A percentile compares a stretch with the other conserved stretches of the same genome.
Evolutionary conservation across 768 basidiomycete species (phyloP).

Genomic region (Hydnomerulius pinastri): DNA sequence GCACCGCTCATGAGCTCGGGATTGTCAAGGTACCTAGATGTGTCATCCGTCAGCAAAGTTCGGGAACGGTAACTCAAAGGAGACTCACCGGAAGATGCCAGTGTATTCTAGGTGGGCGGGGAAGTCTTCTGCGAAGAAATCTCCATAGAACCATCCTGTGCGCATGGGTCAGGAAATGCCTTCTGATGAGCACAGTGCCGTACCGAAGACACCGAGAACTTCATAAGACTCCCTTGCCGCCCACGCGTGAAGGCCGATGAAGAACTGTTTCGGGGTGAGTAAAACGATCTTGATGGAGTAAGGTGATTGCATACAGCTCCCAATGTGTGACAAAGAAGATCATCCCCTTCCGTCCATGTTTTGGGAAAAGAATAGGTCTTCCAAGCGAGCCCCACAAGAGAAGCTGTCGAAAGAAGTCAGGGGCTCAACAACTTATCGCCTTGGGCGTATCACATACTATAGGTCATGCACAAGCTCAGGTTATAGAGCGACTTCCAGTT

Average conservation of each 20-base stretch:
- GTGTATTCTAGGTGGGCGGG: slow-evolving; percentile 91
- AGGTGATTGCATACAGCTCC: slow-evolving; percentile 63
- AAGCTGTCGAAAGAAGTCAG: slow-evolving; percentile 50
- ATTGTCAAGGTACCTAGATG: slow-evolving; percentile 81
- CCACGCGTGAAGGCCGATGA: slow-evolving; percentile 91
- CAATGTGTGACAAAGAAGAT: slow-evolving; percentile 84
- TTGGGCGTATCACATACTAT: slow-evolving; percentile 54
- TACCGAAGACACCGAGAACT: slow-evolving; percentile 91
- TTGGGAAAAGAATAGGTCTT: slow-evolving; percentile 82
- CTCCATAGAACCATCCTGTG: slow-evolving; percentile 96
- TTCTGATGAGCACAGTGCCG: background rate
- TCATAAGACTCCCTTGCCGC: slow-evolving; percentile 87
- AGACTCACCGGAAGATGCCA: slow-evolving; percentile 85
- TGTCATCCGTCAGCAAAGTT: background rate
- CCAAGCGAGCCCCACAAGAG: slow-evolving; percentile 85
- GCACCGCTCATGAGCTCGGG: slow-evolving; percentile 96
- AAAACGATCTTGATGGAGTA: background rate
- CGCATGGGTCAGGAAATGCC: background rate
- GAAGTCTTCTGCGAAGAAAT: slow-evolving; percentile 95
- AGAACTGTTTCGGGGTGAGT: slow-evolving; percentile 48
- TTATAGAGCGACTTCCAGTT: slow-evolving; percentile 97
- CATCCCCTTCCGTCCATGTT: slow-evolving; percentile 87
- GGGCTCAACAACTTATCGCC: slow-evolving; percentile 1
- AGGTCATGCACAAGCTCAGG: slow-evolving; percentile 92
- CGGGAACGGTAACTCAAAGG: background rate